These are phyloP conservation scores for Gonium pectorale DNA, from an alignment of 139 green algal genomes.

Conservation along the genomic window DNA sequence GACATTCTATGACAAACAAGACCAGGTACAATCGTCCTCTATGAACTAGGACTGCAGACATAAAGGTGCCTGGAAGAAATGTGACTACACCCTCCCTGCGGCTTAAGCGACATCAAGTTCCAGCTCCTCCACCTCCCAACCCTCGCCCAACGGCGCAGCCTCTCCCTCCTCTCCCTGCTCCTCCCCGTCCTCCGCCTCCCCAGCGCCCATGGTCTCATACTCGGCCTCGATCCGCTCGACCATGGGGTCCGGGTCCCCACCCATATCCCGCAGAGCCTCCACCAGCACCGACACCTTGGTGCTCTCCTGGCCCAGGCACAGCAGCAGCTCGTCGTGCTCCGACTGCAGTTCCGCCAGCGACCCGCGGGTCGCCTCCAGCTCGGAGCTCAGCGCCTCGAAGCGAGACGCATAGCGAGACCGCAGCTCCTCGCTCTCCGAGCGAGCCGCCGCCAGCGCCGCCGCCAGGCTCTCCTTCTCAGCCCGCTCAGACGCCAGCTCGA, in stretches of 20 bases:
- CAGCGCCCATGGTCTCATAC: constrained; percentile 51
- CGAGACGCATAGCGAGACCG: constrained; percentile 5
- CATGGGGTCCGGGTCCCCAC: constrained; percentile 46
- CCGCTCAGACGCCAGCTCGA: not conserved
- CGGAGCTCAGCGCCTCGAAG: not conserved
- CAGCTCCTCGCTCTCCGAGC: not conserved
- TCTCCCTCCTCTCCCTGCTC: not conserved
- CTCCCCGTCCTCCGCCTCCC: not conserved
- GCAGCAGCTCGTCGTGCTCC: constrained; percentile 53
- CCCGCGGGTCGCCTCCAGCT: constrained; percentile 27
- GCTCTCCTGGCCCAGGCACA: constrained; percentile 59
- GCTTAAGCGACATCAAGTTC: not conserved
- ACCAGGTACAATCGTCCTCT: not conserved
- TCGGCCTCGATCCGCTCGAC: constrained; percentile 49
- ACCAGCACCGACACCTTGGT: constrained; percentile 49
- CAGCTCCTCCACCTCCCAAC: constrained; percentile 21
- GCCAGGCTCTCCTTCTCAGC: constrained; percentile 9
- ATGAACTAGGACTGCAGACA: not conserved
- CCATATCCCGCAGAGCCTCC: constrained; percentile 42
- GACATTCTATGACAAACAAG: not conserved
- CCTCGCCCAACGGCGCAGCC: not conserved
- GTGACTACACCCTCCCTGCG: not conserved
- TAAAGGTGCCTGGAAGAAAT: not conserved
- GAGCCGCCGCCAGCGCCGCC: constrained; percentile 6
- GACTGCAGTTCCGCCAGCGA: constrained; percentile 12